Evolutionary conservation across 2,329 filamentous ascomycete genomes (phyloP).

Genomic region (Diplodia scrobiculata): DNA sequence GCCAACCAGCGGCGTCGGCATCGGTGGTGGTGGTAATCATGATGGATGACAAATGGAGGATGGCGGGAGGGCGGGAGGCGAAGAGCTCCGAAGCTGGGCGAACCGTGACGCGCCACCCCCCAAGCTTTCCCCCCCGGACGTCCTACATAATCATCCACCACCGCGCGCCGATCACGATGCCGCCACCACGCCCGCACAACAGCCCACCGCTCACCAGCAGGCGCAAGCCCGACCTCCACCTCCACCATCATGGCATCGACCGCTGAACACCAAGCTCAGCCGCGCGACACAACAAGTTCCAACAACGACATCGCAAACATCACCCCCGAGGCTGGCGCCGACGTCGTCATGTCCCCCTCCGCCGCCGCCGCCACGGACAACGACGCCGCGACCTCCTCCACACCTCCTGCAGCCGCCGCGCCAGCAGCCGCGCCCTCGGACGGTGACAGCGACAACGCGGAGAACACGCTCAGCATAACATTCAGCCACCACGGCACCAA

Average conservation of each 20-base stretch:
- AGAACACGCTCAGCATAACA: slow-evolving; percentile 38
- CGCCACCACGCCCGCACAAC: slow-evolving; percentile 1
- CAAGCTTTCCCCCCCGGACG: slow-evolving; percentile 4
- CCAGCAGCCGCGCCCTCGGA: background rate
- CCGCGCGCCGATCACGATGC: slow-evolving; percentile 12
- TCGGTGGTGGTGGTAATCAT: background rate
- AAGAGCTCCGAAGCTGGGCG: slow-evolving; percentile 26
- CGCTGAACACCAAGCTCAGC: background rate
- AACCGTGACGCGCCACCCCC: background rate
- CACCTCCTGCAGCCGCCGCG: background rate
- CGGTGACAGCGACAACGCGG: background rate
- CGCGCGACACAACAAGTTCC: background rate
- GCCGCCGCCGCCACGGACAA: background rate
- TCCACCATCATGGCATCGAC: slow-evolving; percentile 19
- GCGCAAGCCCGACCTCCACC: background rate
- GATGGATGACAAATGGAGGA: slow-evolving; percentile 25
- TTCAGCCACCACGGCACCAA: slow-evolving; percentile 59
- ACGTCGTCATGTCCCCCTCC: slow-evolving; percentile 1
- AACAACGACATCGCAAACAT: background rate
- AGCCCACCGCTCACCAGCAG: background rate
- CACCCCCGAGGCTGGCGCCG: background rate
- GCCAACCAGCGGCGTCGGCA: background rate
- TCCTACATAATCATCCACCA: slow-evolving; percentile 8
- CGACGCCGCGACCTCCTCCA: background rate
- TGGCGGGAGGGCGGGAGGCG: slow-evolving; percentile 4